These are phyloP conservation scores for Fusarium compactum DNA, from an alignment of 2,329 filamentous ascomycete species.

Conservation along the genomic window DNA sequence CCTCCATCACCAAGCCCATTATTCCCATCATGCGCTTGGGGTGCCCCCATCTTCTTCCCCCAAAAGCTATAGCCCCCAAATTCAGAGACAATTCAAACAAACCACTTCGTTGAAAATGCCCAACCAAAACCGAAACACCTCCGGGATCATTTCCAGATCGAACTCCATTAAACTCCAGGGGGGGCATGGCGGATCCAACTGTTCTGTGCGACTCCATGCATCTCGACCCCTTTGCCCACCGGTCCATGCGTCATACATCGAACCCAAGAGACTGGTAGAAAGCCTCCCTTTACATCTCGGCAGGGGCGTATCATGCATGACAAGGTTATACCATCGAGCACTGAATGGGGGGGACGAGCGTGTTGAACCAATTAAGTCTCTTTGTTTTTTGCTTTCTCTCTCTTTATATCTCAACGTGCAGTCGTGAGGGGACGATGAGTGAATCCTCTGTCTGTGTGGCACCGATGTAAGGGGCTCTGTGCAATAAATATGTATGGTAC, in stretches of 20 bases:
- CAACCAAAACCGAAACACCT: slow-evolving; percentile 39
- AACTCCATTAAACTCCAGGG: slow-evolving; percentile 23
- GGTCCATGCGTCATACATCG: slow-evolving; percentile 34
- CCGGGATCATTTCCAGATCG: slow-evolving; percentile 39
- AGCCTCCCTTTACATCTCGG: slow-evolving; percentile 15
- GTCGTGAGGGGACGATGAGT: slow-evolving; percentile 43
- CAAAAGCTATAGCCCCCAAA: slow-evolving; percentile 20
- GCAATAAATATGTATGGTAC: slow-evolving; percentile 48
- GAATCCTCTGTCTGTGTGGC: slow-evolving; percentile 35
- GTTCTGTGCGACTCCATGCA: slow-evolving; percentile 21
- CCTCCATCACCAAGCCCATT: slow-evolving; percentile 15
- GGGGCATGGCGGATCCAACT: slow-evolving; percentile 29
- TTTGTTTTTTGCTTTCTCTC: slow-evolving; percentile 40
- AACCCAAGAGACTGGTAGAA: slow-evolving; percentile 11
- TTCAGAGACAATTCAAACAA: slow-evolving; percentile 39
- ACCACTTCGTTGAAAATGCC: slow-evolving; percentile 32
- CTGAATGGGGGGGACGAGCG: slow-evolving; percentile 37
- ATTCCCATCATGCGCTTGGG: slow-evolving; percentile 18
- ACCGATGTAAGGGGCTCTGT: slow-evolving; percentile 38
- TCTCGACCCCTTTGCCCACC: slow-evolving; percentile 8
- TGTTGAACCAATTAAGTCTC: slow-evolving; percentile 45
- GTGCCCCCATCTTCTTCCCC: neutral
- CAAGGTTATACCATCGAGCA: slow-evolving; percentile 30
- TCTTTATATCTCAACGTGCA: slow-evolving; percentile 47
- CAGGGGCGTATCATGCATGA: slow-evolving; percentile 6